Conservation (phyloP, 148 eudicot species). For the Suaeda aralocaspica region DNA sequence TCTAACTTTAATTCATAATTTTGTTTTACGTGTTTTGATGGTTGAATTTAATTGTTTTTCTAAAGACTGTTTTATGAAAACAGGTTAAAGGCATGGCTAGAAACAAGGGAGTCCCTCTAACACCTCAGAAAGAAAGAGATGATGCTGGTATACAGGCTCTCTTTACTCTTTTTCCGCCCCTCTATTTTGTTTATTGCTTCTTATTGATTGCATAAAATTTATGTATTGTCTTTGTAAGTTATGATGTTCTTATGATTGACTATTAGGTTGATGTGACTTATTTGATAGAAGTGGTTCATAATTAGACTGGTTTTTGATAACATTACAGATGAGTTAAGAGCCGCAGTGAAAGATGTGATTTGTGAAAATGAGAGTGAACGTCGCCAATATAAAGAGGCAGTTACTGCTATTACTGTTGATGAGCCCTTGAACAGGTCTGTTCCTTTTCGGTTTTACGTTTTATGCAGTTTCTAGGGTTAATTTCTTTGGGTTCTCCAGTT, state of each 20-base stretch:
- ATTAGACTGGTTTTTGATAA: background rate
- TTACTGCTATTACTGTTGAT: constrained; percentile 85
- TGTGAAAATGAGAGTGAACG: constrained; percentile 66
- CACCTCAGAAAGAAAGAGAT: constrained; percentile 67
- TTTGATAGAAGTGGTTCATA: background rate
- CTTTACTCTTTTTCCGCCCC: background rate
- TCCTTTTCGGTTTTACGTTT: background rate
- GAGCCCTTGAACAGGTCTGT: constrained; percentile 73
- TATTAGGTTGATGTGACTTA: background rate
- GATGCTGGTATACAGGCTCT: constrained; percentile 58
- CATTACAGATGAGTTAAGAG: constrained; percentile 71
- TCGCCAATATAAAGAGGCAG: constrained; percentile 61
- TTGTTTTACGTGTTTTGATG: no score
- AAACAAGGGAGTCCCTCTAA: constrained; percentile 65
- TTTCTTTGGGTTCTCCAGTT: background rate
- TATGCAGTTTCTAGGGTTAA: background rate
- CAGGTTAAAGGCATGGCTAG: constrained; percentile 98
- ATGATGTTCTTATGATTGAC: background rate
- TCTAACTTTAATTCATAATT: no score
- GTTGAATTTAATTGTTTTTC: no score
- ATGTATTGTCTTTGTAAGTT: background rate
- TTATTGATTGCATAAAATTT: background rate
- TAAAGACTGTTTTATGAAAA: constrained; percentile 18
- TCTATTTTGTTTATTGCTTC: background rate
- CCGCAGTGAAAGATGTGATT: constrained; percentile 88